A percentile compares a stretch with the other conserved stretches of the same genome.
These are phyloP conservation scores for Pythium sp. DNA, from an alignment of 352 stramenopile species.

Conservation along the genomic window DNA sequence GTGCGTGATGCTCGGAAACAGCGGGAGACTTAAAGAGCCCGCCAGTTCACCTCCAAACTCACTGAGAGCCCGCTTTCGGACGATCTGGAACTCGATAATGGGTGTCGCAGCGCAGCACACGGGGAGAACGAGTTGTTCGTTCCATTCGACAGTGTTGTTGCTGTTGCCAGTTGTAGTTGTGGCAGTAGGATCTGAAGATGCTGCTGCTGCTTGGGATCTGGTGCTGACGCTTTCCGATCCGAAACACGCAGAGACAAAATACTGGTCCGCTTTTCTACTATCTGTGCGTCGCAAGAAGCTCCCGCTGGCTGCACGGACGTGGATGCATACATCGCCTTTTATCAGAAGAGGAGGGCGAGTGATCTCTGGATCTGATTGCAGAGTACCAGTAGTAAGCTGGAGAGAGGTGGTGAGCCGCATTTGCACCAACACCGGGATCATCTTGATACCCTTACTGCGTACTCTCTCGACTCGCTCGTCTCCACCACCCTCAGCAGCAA, in stretches of 20 bases:
- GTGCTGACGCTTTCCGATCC: constrained; percentile 1
- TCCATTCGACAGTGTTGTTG: constrained; percentile 25
- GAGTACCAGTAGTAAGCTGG: background rate
- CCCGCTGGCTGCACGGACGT: constrained; percentile 3
- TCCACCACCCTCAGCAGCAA: background rate
- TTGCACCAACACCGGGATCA: constrained; percentile 10
- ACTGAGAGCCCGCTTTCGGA: constrained; percentile 7
- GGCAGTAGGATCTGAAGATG: background rate
- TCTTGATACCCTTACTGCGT: background rate
- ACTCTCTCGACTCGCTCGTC: background rate
- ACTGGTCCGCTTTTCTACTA: background rate
- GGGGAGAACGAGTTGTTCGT: constrained; percentile 31
- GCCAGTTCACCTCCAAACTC: constrained; percentile 14
- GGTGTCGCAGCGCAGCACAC: constrained; percentile 15
- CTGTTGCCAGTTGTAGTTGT: background rate
- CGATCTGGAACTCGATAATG: constrained; percentile 25
- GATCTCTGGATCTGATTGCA: too few relatives aligned
- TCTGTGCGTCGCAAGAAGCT: constrained; percentile 1
- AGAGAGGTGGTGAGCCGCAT: background rate
- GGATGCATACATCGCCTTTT: constrained; percentile 7
- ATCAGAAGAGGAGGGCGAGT: background rate
- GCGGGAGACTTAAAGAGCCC: constrained; percentile 25
- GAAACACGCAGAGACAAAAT: background rate
- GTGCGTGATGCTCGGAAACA: constrained; percentile 23
- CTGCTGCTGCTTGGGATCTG: background rate